A percentile compares a stretch with the other conserved stretches of the same genome.
Conservation (phyloP, 352 stramenopile species). For the Phytopythium chamaehyphon region DNA sequence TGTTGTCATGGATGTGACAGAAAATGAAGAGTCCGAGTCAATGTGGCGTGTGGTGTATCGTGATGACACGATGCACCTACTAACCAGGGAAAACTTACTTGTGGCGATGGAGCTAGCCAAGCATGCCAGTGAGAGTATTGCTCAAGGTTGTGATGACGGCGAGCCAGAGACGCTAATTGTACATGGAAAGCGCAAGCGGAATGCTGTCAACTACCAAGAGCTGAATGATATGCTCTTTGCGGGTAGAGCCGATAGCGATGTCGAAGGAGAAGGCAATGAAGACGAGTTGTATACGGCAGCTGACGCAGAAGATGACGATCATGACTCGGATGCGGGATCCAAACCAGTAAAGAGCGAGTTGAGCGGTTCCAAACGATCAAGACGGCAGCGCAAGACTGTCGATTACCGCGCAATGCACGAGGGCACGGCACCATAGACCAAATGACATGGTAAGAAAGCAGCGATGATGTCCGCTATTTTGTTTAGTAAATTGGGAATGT, state of each 20-base stretch:
- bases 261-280: slow-evolving; percentile 48
- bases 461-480: neutral
- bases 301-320: slow-evolving; percentile 18
- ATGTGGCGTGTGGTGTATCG: slow-evolving; percentile 59
- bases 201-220: slow-evolving; percentile 71
- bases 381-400: slow-evolving; percentile 23
- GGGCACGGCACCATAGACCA: slow-evolving; percentile 18
- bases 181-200: slow-evolving; percentile 74
- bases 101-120: slow-evolving; percentile 29
- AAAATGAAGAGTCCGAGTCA: slow-evolving; percentile 4
- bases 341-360: neutral
- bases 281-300: slow-evolving; percentile 39
- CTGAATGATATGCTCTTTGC: slow-evolving; percentile 80
- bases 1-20: slow-evolving; percentile 37
- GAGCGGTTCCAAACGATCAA: slow-evolving; percentile 1
- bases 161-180: slow-evolving; percentile 45
- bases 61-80: slow-evolving; percentile 40
- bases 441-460: neutral
- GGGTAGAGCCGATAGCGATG: slow-evolving; percentile 52
- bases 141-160: slow-evolving; percentile 8
- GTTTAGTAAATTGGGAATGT: slow-evolving; percentile 74
- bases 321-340: slow-evolving; percentile 10
- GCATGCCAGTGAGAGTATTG: slow-evolving; percentile 6
- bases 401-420: slow-evolving; percentile 69
- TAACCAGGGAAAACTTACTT: slow-evolving; percentile 25